These are phyloP conservation scores for Nigrospora sphaerica DNA, from an alignment of 2,329 filamentous ascomycete species.

Conservation along the genomic window DNA sequence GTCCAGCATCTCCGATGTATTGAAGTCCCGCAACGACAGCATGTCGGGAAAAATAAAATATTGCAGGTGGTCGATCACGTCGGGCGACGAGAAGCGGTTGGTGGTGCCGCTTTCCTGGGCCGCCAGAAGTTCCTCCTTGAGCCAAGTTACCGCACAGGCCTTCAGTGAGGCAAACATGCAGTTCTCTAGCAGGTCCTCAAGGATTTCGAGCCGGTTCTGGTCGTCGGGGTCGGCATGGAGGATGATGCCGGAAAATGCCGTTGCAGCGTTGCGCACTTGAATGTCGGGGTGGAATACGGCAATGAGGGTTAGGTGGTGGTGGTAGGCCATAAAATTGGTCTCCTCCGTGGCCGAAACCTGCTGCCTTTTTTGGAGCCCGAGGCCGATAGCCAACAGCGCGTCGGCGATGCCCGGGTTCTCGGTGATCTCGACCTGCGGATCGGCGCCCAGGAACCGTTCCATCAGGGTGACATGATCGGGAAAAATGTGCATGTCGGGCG, in stretches of 20 bases:
- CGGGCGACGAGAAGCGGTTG: slow-evolving; percentile 40
- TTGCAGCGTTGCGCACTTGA: slow-evolving; percentile 47
- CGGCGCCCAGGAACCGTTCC: slow-evolving; percentile 43
- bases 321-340: slow-evolving; percentile 49
- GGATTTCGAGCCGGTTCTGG: slow-evolving; percentile 50
- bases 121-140: slow-evolving; percentile 53
- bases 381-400: slow-evolving; percentile 50
- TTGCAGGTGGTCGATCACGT: slow-evolving; percentile 53
- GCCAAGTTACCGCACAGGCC: slow-evolving; percentile 55
- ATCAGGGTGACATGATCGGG: slow-evolving; percentile 52
- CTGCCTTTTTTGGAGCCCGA: slow-evolving; percentile 49
- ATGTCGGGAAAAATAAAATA: slow-evolving; percentile 55
- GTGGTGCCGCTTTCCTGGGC: slow-evolving; percentile 24
- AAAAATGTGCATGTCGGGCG: slow-evolving; percentile 49
- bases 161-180: slow-evolving; percentile 57
- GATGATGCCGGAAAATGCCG: slow-evolving; percentile 42
- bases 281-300: slow-evolving; percentile 50
- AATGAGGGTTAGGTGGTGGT: slow-evolving; percentile 51
- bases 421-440: slow-evolving; percentile 40
- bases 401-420: slow-evolving; percentile 49
- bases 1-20: slow-evolving; percentile 35
- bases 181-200: slow-evolving; percentile 59
- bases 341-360: slow-evolving; percentile 28
- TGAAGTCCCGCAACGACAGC: slow-evolving; percentile 34
- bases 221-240: slow-evolving; percentile 55